A percentile compares a stretch with the other conserved stretches of the same genome.
Evolutionary conservation across 1,284 basidiomycete species (phyloP).

Genomic region (Caloboletus inedulis): DNA sequence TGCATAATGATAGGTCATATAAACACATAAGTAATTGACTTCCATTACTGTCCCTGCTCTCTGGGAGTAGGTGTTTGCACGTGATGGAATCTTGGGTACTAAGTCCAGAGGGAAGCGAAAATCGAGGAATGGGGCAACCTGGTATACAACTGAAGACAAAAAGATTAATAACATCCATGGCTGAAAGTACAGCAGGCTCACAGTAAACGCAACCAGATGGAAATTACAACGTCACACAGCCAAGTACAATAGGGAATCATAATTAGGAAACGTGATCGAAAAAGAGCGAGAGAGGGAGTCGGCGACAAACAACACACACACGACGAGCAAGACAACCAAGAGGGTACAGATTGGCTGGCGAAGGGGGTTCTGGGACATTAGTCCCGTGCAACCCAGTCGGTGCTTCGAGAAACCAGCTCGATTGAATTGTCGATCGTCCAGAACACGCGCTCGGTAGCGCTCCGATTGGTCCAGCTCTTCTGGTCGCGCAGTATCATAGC

Average conservation of each 20-base stretch:
- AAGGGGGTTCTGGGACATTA: slow-evolving; percentile 23
- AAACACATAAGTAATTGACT: slow-evolving; percentile 20
- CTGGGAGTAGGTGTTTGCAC: slow-evolving; percentile 9
- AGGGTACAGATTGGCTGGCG: not conserved
- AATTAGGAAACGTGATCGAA: slow-evolving; percentile 1
- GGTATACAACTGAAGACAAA: slow-evolving; percentile 15
- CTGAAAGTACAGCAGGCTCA: slow-evolving; percentile 7
- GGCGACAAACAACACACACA: slow-evolving; percentile 19
- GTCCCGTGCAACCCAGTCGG: slow-evolving; percentile 79
- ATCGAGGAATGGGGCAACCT: slow-evolving; percentile 20
- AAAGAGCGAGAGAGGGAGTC: slow-evolving; percentile 5
- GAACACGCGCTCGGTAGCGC: slow-evolving; percentile 83
- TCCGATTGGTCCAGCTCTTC: slow-evolving; percentile 87
- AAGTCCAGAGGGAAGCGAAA: slow-evolving; percentile 11
- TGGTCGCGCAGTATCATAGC: slow-evolving; percentile 92
- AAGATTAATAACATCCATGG: slow-evolving; percentile 14
- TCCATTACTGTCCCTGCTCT: slow-evolving; percentile 15
- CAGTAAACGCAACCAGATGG: slow-evolving; percentile 13
- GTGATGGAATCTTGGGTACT: slow-evolving; percentile 10
- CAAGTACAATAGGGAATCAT: slow-evolving; percentile 24
- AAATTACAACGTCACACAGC: slow-evolving; percentile 24
- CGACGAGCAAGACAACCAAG: slow-evolving; percentile 4
- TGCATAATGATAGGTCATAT: slow-evolving; percentile 19
- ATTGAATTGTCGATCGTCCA: slow-evolving; percentile 86
- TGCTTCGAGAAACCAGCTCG: slow-evolving; percentile 75